phyloP scores from a whole-genome alignment of 768 basidiomycete species.

The Amanita pallidorosea region DNA sequence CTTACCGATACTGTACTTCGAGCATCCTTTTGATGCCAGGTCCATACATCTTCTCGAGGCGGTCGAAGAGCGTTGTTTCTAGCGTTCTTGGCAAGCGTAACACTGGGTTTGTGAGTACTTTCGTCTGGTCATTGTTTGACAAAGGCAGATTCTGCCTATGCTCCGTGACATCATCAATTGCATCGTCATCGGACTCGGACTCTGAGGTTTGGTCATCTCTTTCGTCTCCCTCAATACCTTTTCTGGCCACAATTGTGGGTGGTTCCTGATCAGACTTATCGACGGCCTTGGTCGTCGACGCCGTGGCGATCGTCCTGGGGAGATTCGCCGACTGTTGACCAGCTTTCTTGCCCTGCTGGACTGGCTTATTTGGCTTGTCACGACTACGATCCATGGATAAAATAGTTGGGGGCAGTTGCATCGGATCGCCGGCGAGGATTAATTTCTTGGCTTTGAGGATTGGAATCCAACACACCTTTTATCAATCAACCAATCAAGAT shows the following conservation, averaged over 20 bases:
- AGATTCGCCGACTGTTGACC: not conserved
- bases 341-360: constrained; percentile 5
- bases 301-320: not conserved
- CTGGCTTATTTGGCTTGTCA: constrained; percentile 13
- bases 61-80: constrained; percentile 86
- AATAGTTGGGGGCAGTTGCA: constrained; percentile 92
- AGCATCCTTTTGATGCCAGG: constrained; percentile 76
- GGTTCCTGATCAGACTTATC: not conserved
- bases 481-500: constrained; percentile 2
- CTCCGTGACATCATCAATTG: constrained; percentile 1
- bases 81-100: constrained; percentile 61
- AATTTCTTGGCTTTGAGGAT: constrained; percentile 87
- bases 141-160: not conserved
- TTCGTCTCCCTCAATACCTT: not conserved
- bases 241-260: not conserved
- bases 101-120: constrained; percentile 10
- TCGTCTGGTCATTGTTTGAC: constrained; percentile 10
- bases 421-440: constrained; percentile 88
- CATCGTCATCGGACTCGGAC: constrained; percentile 5
- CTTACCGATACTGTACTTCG: constrained; percentile 78
- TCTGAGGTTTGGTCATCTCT: not conserved
- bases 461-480: constrained; percentile 88
- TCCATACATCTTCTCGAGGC: constrained; percentile 86
- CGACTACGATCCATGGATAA: constrained; percentile 45
- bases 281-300: not conserved